Conservation (phyloP, 2,329 filamentous ascomycete genomes). For the Ilyonectria robusta region DNA sequence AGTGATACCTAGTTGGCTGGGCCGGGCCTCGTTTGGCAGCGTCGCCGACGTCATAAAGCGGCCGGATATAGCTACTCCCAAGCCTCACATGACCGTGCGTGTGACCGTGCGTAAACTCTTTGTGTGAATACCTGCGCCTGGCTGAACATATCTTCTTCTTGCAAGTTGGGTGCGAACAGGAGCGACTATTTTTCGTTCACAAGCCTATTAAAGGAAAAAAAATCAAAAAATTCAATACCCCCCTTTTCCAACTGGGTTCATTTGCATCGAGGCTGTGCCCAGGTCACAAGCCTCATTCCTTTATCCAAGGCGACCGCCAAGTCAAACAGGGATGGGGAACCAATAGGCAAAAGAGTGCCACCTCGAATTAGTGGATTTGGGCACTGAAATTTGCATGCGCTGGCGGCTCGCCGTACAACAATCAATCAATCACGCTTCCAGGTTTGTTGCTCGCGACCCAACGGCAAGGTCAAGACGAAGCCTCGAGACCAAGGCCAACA, state of each 20-base stretch:
- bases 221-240: no score
- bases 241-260: constrained; percentile 10
- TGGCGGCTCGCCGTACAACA: constrained; percentile 22
- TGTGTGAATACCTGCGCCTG: neutral
- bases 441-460: constrained; percentile 3
- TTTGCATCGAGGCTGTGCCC: constrained; percentile 30
- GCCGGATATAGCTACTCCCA: constrained; percentile 16
- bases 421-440: neutral
- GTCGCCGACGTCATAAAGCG: neutral
- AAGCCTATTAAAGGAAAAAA: neutral
- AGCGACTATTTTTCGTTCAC: neutral
- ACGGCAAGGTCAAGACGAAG: constrained; percentile 10
- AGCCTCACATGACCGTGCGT: constrained; percentile 30
- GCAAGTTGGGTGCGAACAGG: neutral
- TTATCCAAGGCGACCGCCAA: constrained; percentile 23
- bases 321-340: constrained; percentile 21
- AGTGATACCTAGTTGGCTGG: neutral
- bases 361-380: constrained; percentile 5
- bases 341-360: neutral
- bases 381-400: constrained; percentile 8
- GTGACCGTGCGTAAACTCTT: constrained; percentile 15
- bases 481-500: constrained; percentile 8
- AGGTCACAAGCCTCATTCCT: constrained; percentile 32
- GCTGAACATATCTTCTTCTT: neutral
- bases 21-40: constrained; percentile 1